Evolutionary conservation across 331 rosid genomes (phyloP).

Genomic region (Stylosanthes scabra): DNA sequence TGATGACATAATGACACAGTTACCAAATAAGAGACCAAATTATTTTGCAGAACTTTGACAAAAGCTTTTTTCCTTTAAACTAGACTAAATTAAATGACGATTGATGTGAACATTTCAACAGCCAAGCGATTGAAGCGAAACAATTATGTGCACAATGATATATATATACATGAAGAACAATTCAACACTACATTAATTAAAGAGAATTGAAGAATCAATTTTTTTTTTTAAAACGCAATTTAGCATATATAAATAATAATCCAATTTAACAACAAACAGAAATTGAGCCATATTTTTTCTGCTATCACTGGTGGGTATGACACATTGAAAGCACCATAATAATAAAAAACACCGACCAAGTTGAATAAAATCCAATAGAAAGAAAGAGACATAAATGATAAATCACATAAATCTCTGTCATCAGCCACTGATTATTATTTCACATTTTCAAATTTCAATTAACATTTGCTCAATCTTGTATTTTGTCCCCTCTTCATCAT

Average conservation of each 20-base stretch:
- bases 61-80: background rate
- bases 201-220: background rate
- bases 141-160: slow-evolving; percentile 12
- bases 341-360: slow-evolving; percentile 28
- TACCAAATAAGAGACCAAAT: too few relatives aligned
- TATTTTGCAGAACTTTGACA: slow-evolving; percentile 37
- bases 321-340: slow-evolving; percentile 52
- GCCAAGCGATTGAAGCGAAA: slow-evolving; percentile 8
- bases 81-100: slow-evolving; percentile 2
- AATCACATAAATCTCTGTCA: slow-evolving; percentile 40
- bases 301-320: slow-evolving; percentile 36
- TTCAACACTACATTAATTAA: background rate
- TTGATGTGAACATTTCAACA: slow-evolving; percentile 45
- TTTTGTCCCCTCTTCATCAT: slow-evolving; percentile 14
- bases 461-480: slow-evolving; percentile 6
- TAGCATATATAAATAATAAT: slow-evolving; percentile 23
- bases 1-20: too few relatives aligned
- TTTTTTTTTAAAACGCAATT: slow-evolving; percentile 4
- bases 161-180: background rate
- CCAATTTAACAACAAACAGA: slow-evolving; percentile 39
- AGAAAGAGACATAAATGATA: slow-evolving; percentile 22
- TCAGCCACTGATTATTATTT: slow-evolving; percentile 12
- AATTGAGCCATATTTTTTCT: slow-evolving; percentile 28
- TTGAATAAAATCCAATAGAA: slow-evolving; percentile 32
- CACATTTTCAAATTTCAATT: slow-evolving; percentile 17